A percentile compares a stretch with the other conserved stretches of the same genome.
Evolutionary conservation across 2,329 filamentous ascomycete genomes (phyloP).

Genomic region (Fusarium dlaminii): DNA sequence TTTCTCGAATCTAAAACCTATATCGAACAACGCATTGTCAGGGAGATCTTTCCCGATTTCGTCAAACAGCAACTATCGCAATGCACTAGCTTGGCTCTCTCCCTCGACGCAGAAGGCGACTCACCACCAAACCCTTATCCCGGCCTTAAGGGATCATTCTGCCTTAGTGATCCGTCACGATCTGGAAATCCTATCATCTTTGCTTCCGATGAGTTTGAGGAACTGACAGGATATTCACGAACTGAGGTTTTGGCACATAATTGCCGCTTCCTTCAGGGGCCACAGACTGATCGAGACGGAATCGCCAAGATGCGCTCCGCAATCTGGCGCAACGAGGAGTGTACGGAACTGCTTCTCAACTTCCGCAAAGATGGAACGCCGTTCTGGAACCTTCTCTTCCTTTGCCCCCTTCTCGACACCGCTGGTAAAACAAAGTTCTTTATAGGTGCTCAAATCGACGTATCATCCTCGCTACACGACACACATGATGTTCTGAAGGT

Average conservation of each 20-base stretch:
- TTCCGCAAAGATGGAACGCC: conserved; percentile 61
- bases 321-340: conserved; percentile 55
- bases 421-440: conserved; percentile 61
- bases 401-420: conserved; percentile 60
- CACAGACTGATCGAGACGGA: conserved; percentile 54
- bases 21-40: conserved; percentile 55
- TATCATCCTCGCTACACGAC: conserved; percentile 62
- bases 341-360: conserved; percentile 61
- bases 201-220: conserved; percentile 61
- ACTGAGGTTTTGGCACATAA: conserved; percentile 59
- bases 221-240: conserved; percentile 60
- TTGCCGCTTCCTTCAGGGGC: conserved; percentile 60
- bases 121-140: conserved; percentile 52
- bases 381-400: conserved; percentile 67
- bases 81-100: conserved; percentile 56
- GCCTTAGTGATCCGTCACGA: conserved; percentile 61
- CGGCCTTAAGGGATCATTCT: conserved; percentile 68
- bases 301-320: conserved; percentile 54
- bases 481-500: conserved; percentile 61
- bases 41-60: conserved; percentile 62
- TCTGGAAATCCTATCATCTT: conserved; percentile 61
- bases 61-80: conserved; percentile 61
- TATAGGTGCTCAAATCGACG: conserved; percentile 66
- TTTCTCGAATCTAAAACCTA: conserved; percentile 55
- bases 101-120: conserved; percentile 47